Conservation (phyloP, 1,139 yeast genomes). For the Eremothecium cymbalariae region DNA sequence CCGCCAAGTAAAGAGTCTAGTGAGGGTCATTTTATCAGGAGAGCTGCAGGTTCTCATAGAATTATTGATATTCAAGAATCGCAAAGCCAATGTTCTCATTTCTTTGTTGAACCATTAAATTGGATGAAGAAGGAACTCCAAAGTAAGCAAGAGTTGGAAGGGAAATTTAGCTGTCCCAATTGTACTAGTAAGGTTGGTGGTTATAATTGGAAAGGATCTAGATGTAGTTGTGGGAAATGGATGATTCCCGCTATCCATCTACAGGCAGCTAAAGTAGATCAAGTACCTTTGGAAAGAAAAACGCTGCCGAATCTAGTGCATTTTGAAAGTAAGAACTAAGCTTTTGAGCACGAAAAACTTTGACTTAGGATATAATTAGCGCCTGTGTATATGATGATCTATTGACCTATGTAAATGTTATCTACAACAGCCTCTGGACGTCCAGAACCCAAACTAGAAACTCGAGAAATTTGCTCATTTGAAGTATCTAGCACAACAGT, state of each 20-base stretch:
- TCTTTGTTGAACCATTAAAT: constrained; percentile 70
- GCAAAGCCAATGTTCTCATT: constrained; percentile 67
- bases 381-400: too few relatives aligned
- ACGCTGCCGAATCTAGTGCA: constrained; percentile 25
- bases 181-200: constrained; percentile 82
- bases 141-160: constrained; percentile 61
- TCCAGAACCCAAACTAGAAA: constrained; percentile 6
- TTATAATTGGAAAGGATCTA: constrained; percentile 88
- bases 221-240: constrained; percentile 96
- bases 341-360: too few relatives aligned
- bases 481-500: constrained; percentile 10
- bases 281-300: constrained; percentile 33
- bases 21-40: constrained; percentile 55
- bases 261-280: constrained; percentile 74
- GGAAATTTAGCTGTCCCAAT: constrained; percentile 76
- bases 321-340: constrained; percentile 13
- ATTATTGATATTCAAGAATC: constrained; percentile 50
- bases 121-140: constrained; percentile 85
- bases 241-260: constrained; percentile 85
- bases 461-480: constrained; percentile 6
- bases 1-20: constrained; percentile 54
- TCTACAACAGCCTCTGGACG: constrained; percentile 4
- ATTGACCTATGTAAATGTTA: too few relatives aligned
- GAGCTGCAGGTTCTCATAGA: constrained; percentile 52
- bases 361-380: too few relatives aligned